Evolutionary conservation across 345 rosid species (phyloP), one percentile per base, ranked within the genome.

Genomic region (Psidium guajava): DNA sequence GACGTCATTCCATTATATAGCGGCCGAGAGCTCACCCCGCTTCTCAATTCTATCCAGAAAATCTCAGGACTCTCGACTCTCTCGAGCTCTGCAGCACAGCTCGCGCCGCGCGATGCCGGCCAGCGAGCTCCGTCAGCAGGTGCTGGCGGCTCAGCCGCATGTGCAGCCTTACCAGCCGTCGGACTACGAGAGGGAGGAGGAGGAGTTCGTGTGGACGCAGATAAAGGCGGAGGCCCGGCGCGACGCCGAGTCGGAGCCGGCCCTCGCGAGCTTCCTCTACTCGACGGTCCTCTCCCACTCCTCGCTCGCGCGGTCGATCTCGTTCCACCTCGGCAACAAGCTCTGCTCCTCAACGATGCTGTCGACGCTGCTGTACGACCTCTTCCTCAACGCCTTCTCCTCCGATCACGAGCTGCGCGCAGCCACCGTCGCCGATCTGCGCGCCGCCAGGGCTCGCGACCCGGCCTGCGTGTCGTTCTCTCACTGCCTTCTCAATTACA

Each of bases 381-480:
- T 97, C 52, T 97, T 96, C 86, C 93, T 97, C 58, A 92, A 91
- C 89, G 93, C 96, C 80, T 93, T 96, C 94, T 84, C 98, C 83
- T 90, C 95, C 24, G 98, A 96, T 83, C 93, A 93, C 11, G 84
- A 92, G 49, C 95, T 97, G 11, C 88, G 93, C 36, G 90, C 98
- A 84, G 98, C 99, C 83, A 90, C 98, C 87, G 97, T 97, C 82
- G 96, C 99, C 57, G 99, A 97, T 86, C 97, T 97, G 3, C 96
- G 94, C 81, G 99, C 99, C 55, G 95, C 93, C 85, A 94, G 94
- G 53, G 91, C 89, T 42, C 95, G 98, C 42, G 99, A 97, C 86
- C 98, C 99, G 1, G 98, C 99, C 61, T 97, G 99, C 75, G 94
- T 95, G 54, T 97, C 99, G 20, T 97, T 95, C 93, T 93, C 99